phyloP scores from a whole-genome alignment of 2,329 filamentous ascomycete genomes.

The Podosphaera xanthii region DNA sequence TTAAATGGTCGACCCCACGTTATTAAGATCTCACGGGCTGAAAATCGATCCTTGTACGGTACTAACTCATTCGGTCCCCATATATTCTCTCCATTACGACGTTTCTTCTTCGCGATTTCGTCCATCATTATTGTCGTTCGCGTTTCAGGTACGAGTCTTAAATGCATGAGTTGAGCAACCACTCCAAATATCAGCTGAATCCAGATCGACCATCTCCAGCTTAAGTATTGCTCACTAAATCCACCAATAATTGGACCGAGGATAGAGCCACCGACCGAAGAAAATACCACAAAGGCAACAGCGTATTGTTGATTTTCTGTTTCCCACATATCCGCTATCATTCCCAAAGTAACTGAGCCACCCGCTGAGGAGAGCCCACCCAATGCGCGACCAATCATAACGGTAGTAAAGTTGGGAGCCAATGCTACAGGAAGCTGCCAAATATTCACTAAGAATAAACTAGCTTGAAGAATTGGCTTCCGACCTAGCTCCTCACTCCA shows the following conservation, averaged over 20 bases:
- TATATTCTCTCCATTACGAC: conserved; percentile 33
- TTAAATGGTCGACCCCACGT: conserved; percentile 43
- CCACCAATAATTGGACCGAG: conserved; percentile 60
- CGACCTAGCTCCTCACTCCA: conserved; percentile 71
- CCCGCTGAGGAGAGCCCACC: conserved; percentile 50
- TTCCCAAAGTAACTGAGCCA: conserved; percentile 49
- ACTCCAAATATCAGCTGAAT: conserved; percentile 62
- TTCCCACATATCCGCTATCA: conserved; percentile 56
- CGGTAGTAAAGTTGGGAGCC: conserved; percentile 46
- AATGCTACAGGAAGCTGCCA: conserved; percentile 52
- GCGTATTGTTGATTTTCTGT: conserved; percentile 50
- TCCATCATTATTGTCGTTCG: conserved; percentile 58
- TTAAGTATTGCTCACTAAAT: conserved; percentile 42
- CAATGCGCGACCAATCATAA: conserved; percentile 47
- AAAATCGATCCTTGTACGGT: conserved; percentile 34
- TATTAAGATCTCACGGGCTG: conserved; percentile 28
- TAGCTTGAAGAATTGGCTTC: conserved; percentile 50
- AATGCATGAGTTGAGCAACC: conserved; percentile 42
- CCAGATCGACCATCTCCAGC: conserved; percentile 66
- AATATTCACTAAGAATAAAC: conserved; percentile 53
- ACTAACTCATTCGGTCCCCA: conserved; percentile 53
- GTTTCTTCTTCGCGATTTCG: conserved; percentile 50
- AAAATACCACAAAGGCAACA: conserved; percentile 56
- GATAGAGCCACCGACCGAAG: conserved; percentile 55
- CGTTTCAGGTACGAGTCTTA: conserved; percentile 54